Percentiles rank a stretch among this genome's conserved stretches.
These are phyloP conservation scores for Amphicarpaea edgeworthii DNA, from an alignment of 306 rosid species.

Conservation along the genomic window DNA sequence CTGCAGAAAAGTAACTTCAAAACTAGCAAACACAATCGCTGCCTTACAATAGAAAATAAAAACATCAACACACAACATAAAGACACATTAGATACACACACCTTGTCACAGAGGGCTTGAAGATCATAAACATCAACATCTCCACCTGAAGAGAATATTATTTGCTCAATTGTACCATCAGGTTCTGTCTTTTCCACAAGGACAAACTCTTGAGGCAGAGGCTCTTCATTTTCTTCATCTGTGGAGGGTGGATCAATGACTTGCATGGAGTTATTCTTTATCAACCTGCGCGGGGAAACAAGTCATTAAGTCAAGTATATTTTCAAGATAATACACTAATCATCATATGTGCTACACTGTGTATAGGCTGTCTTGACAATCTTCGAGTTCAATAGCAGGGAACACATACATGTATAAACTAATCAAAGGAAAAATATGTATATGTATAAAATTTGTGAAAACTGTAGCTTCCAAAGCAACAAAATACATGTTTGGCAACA, in stretches of 20 bases:
- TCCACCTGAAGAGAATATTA: conserved; percentile 90
- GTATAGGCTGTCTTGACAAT: conserved; percentile 2
- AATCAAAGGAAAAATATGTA: no score
- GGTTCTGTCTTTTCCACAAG: conserved; percentile 82
- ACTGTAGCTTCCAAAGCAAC: not conserved
- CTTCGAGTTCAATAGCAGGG: conserved; percentile 30
- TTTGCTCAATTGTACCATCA: conserved; percentile 86
- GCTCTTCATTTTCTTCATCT: conserved; percentile 74
- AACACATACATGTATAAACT: not conserved
- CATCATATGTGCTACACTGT: conserved; percentile 20
- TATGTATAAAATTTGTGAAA: not conserved
- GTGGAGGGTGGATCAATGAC: conserved; percentile 68
- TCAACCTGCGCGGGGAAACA: conserved; percentile 59
- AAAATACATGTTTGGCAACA: not conserved
- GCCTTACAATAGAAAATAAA: not conserved
- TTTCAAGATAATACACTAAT: conserved; percentile 26
- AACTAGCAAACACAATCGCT: conserved; percentile 26
- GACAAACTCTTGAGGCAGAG: conserved; percentile 81
- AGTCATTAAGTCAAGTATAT: not conserved
- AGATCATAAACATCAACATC: conserved; percentile 91
- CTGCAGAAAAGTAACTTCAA: conserved; percentile 34
- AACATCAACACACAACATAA: conserved; percentile 39
- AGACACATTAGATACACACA: conserved; percentile 43
- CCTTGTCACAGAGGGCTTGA: conserved; percentile 93
- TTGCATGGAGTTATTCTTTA: conserved; percentile 71